Base-by-base conservation (phyloP, 1,284 basidiomycete genomes). In the Prillingera fragicola region DNA sequence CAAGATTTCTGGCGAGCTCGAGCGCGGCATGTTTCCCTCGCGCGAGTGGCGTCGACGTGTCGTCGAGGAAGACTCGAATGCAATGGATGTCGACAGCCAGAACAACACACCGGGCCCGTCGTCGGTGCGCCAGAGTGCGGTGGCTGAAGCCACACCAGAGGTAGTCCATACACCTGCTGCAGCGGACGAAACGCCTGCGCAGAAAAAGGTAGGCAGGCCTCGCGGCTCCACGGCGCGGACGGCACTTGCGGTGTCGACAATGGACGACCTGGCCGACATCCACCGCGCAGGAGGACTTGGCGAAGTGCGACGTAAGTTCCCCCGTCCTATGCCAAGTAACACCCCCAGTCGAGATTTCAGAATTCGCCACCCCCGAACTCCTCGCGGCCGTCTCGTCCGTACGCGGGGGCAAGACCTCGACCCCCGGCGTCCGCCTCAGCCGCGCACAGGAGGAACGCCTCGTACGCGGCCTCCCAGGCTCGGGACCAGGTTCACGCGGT, bases 381-480 rank as follows among this genome's bases (percentile, higher is more conserved):
- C 33, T 50, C 14, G 45, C 34, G 3, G 45, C 45, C 17, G 45
- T 54, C 19, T 27, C 45, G 2, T 38, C 38, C 1, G 43, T 48
- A 21, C 52, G 52, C 26, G 26, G 32, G 22, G 45, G 45, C 18
- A 41, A 45, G 26, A 29, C 44, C 9, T 38, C 31, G 18, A 38
- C 34, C 10, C 46, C 46, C 2, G 46, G 46, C 13, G 24, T 26
- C 8, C 31, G 19, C 13, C 48, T 54, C 14, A 33, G 33, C 7
- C 38, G 34, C 14, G 40, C 45, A 15, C 52, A 54, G 32, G 48
- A 54, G 37, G 48, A 50, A 12, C 41, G 52, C 3, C 45, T 54
- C 6, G 36, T 54, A 13, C 40, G 45, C n/a, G 45, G 48, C 15
- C 29, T 48, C 18, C 52, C 52, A 0, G 43, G 40, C n/a, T 27